A percentile compares a stretch with the other conserved stretches of the same genome.
phyloP scores from a whole-genome alignment of 2,329 filamentous ascomycete genomes.

The Scedosporium aurantiacum region DNA sequence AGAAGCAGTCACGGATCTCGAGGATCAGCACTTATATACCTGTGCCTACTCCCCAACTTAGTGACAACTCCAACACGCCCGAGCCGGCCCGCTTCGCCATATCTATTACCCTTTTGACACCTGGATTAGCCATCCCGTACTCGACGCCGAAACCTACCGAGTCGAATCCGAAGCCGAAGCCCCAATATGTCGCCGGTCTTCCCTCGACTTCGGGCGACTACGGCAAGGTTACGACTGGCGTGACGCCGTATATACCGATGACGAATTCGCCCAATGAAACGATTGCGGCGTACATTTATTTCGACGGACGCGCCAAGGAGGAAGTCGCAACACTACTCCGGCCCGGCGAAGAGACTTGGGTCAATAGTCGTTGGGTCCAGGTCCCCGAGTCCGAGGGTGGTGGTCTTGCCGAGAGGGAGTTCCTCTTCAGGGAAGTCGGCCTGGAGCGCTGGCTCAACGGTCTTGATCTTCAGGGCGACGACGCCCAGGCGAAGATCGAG shows the following conservation, averaged over 20 bases:
- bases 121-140: conserved; percentile 81
- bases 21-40: conserved; percentile 97
- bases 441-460: conserved; percentile 95
- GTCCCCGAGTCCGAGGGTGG: conserved; percentile 84
- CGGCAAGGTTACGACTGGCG: conserved; percentile 37
- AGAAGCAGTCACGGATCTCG: conserved; percentile 81
- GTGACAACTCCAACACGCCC: conserved; percentile 53
- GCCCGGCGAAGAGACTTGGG: conserved; percentile 95
- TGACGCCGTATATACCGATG: conserved; percentile 82
- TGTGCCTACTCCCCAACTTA: conserved; percentile 74
- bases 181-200: conserved; percentile 68
- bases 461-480: conserved; percentile 84
- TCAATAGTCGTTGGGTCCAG: conserved; percentile 96
- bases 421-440: conserved; percentile 92
- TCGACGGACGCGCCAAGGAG: conserved; percentile 88
- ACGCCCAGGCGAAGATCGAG: conserved; percentile 81
- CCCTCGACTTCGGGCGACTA: conserved; percentile 39
- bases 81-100: conserved; percentile 96
- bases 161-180: conserved; percentile 67
- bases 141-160: conserved; percentile 73
- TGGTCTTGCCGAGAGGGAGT: conserved; percentile 89
- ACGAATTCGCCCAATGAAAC: conserved; percentile 93
- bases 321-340: conserved; percentile 90
- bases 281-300: conserved; percentile 97
- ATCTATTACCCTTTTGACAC: conserved; percentile 88